Evolutionary conservation across 371 early-diverging fungal species (phyloP), one percentile per base, ranked within the genome.

Genomic region (Lichtheimia corymbifera): DNA sequence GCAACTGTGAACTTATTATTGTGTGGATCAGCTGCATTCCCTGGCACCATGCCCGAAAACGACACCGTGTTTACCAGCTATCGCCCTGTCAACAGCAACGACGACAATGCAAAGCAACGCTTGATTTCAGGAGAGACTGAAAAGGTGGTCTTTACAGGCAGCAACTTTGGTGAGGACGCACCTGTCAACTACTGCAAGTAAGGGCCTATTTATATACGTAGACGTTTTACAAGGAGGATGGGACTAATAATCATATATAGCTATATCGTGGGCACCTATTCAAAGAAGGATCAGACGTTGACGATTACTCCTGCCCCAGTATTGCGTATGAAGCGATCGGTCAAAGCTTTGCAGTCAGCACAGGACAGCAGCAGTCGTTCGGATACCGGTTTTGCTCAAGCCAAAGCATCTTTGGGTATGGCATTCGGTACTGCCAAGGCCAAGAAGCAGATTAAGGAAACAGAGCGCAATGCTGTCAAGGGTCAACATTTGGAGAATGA

Each of bases 371-470:
- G 52, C 40, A 59, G 25, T 6, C 61, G 59, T 12, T 54, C 51
- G 2, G 65, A 66, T 40, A 58, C 61, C 28, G 63, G 60, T 5
- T 64, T 67, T 43, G 55, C 60, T 9, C 57, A 47, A 43, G 93
- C 93, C 20, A 79, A 90, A 59, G 87, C 88, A 59, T 79, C 84
- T 35, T 80, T 96, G 61, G 96, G 96, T 65, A 83, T 92, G 71
- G 85, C 92, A n/a, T 96, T 96, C 65, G 96, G 96, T 69, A 93
- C 91, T 56, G 90, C 91, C 81, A 94, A 93, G 80, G 80, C 84
- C 52, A 87, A 89, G 66, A 83, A 92, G 61, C 83, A 86, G 60
- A 84, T 96, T 63, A 83, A 83, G 25, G 91, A 91, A 13, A 77
- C 80, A 57, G 96, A 93, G 68, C 87, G 91, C 63, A 96, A 96